Base-by-base conservation (phyloP, 2,329 filamentous ascomycete genomes). In the Zymoseptoria brevis region DNA sequence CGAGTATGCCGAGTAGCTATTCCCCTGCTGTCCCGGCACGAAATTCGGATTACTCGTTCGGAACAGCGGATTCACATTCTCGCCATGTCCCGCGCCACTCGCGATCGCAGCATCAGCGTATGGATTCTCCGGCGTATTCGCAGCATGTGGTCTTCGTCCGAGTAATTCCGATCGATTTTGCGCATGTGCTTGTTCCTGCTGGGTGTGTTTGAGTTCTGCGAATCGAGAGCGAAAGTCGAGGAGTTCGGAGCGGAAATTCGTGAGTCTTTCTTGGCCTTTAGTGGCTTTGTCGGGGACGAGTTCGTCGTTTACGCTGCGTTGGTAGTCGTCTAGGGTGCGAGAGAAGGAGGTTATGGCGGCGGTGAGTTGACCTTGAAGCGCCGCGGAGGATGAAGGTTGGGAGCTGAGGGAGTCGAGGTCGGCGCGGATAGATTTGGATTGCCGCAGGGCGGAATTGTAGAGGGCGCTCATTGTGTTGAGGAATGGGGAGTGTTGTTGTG, bases 291-390 rank as follows among this genome's bases (percentile, higher is more conserved):
- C 87, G 4, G 88, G 83, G 58, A 96, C 92, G 30, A 96, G 84
- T 75, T 99, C 94, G 69, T 93, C 89, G 65, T 89, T 89, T 1
- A 92, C 88, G 29, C 96, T 84, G 57, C 83, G 82, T 69, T 88
- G 85, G 79, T 99, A 99, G 72, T 96, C 92, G 76, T 96, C 92
- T 64, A 99, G 82, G 0, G 90, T 96, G 62, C 94, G 90, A 53
- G 88, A 84, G 74, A 99, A 91, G 60, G 91, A 85, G 50, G 88
- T 86, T 29, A 95, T 78, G 13, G 89, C 89, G 19, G 86, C 87
- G n/a, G 87, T 87, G 64, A 90, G 84, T 74, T 90, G 88, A 71
- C 87, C 87, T 66, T 74, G 80, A 71, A 62, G 74, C 67, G 66
- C 74, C 76, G 75, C 71, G 84, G 83, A 53, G 82, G 79, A 49